Evolutionary conservation across 177 flowering plant species (phyloP).

Genomic region (Telopea speciosissima): DNA sequence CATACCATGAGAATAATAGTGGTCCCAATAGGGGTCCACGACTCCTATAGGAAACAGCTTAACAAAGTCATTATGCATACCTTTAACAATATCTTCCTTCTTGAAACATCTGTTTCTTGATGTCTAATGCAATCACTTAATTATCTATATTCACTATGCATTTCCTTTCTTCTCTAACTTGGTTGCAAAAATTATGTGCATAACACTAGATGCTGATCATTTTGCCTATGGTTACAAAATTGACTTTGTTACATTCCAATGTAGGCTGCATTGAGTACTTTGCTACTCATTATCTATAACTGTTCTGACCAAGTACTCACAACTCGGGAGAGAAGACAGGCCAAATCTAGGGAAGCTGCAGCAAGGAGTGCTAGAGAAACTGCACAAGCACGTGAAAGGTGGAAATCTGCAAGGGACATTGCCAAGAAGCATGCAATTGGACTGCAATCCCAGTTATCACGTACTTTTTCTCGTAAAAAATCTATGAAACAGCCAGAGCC

Average conservation of each 20-base stretch:
- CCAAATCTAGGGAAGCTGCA: constrained; percentile 86
- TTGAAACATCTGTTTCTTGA: background rate
- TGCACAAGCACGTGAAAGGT: constrained; percentile 78
- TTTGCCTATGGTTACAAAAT: background rate
- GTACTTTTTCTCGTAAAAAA: constrained; percentile 75
- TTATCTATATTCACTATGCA: background rate
- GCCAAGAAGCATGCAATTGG: constrained; percentile 72
- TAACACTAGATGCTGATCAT: background rate
- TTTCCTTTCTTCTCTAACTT: constrained; percentile 2
- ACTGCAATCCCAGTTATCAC: constrained; percentile 57
- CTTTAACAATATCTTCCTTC: background rate
- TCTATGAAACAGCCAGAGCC: constrained; percentile 30
- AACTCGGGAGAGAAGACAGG: constrained; percentile 66
- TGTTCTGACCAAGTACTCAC: constrained; percentile 90
- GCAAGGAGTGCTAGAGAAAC: constrained; percentile 79
- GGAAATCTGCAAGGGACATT: constrained; percentile 79
- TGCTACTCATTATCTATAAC: constrained; percentile 72
- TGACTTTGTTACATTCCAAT: constrained; percentile 10
- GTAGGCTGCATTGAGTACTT: constrained; percentile 61
- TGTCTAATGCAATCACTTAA: background rate
- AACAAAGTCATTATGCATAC: background rate
- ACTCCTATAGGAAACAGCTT: too few relatives aligned
- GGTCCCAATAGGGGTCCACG: too few relatives aligned
- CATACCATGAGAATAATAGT: too few relatives aligned
- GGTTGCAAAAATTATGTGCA: background rate